Evolutionary conservation across 192 early-diverging fungal species (phyloP).

Genomic region (Dispira parvispora): DNA sequence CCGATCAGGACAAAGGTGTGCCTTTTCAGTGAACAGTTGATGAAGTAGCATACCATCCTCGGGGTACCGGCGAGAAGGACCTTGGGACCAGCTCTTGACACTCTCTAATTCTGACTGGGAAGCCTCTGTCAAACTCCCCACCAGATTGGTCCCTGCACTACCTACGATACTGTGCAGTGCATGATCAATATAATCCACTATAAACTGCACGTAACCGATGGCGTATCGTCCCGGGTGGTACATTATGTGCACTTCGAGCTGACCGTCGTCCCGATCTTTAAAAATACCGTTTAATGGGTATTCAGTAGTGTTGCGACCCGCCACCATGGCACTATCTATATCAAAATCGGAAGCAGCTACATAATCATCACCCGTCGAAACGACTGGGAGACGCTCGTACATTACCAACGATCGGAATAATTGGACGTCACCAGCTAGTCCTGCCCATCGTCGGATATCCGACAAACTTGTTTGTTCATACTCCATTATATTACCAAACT

Average conservation of each 20-base stretch:
- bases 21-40: neutral
- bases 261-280: neutral
- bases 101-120: neutral
- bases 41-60: neutral
- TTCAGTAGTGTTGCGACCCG: neutral
- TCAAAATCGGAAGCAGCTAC: neutral
- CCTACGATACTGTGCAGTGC: neutral
- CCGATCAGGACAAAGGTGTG: neutral
- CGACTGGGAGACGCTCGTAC: neutral
- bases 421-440: neutral
- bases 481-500: neutral
- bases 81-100: neutral
- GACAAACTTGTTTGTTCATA: neutral
- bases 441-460: constrained; percentile 1
- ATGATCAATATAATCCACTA: neutral
- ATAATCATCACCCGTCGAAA: neutral
- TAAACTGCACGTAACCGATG: neutral
- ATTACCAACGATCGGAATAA: neutral
- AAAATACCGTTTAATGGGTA: neutral
- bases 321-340: too few species aligned
- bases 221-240: neutral
- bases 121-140: neutral
- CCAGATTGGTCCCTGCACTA: neutral
- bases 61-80: neutral
- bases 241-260: neutral